Conservation (phyloP, 1,139 yeast species). For the Kurtzmaniella quercitrusa region DNA sequence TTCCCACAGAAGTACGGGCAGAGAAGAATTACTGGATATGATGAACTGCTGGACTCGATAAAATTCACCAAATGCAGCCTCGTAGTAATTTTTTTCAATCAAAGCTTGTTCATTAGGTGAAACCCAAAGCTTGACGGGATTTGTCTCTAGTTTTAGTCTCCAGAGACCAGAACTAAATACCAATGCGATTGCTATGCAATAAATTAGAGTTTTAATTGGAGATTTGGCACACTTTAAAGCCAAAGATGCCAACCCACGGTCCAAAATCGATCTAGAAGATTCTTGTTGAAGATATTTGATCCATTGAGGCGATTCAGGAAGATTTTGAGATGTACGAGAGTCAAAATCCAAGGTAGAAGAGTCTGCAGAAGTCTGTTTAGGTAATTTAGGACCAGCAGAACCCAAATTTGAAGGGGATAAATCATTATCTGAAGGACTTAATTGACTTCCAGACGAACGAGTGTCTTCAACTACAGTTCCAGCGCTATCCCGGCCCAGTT, state of each 20-base stretch:
- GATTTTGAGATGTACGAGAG: neutral
- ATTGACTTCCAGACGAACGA: neutral
- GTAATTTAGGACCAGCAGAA: neutral
- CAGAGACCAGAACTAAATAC: conserved; percentile 52
- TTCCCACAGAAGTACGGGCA: conserved; percentile 54
- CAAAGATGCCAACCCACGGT: conserved; percentile 7
- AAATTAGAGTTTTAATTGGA: conserved; percentile 53
- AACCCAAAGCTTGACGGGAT: conserved; percentile 88
- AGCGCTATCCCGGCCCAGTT: neutral
- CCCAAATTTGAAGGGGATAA: neutral
- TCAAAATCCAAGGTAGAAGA: neutral
- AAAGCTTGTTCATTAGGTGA: conserved; percentile 73
- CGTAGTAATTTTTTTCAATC: conserved; percentile 66
- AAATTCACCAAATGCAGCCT: conserved; percentile 84
- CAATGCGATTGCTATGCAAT: conserved; percentile 40
- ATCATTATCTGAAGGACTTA: neutral
- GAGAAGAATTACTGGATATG: conserved; percentile 59
- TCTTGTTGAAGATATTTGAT: neutral
- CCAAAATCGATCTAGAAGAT: neutral
- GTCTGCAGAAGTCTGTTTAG: neutral
- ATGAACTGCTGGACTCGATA: conserved; percentile 85
- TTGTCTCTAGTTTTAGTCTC: conserved; percentile 59
- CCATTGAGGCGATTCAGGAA: neutral
- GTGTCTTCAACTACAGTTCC: neutral
- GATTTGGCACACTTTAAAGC: conserved; percentile 56